Base-by-base conservation (phyloP, 345 rosid genomes). In the Arabis hirsuta region DNA sequence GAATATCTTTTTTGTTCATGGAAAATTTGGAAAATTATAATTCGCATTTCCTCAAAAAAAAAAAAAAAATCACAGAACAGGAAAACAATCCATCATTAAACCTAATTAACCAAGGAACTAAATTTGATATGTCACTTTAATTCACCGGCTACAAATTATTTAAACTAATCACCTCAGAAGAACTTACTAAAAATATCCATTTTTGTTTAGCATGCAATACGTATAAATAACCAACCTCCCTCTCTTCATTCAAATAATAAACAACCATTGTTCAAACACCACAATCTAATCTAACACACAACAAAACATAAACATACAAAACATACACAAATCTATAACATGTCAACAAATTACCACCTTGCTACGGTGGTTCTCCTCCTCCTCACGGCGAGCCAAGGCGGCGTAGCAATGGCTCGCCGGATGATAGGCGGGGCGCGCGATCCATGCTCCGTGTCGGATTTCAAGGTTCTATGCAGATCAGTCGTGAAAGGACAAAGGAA, bases 401-500 rank as follows among this genome's bases (percentile, higher is more conserved):
- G 39, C n/a, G 5, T 42, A 50, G 43, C 53, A 2, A 27, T 36
- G 12, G 51, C 69, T 60, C 38, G 59, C 0, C 53, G 20, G 13
- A 5, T 14, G n/a, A 47, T 4, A 2, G 3, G 9, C 0, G 65
- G 60, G 1, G 53, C 52, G 10, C 38, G 59, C 0, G 79, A 79
- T 56, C 71, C 77, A 47, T 76, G 81, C 51, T 62, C 77, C 4
- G 73, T 51, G 6, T 50, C 77, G 1, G 74, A 69, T 34, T 76
- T 63, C 52, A 54, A 63, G 1, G 56, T 13, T 3, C 44, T 76
- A 14, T 82, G 82, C 68, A 76, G 63, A 61, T 34, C 75, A 39
- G 80, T 54, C 4, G 72, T 67, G 27, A 74, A 81, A 6, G 79
- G 80, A 10, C 46, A 62, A 43, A 63, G 14, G 24, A 65, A 78